Evolutionary conservation across 257 asterid species (phyloP).

Genomic region (Nicotiana sylvestris): DNA sequence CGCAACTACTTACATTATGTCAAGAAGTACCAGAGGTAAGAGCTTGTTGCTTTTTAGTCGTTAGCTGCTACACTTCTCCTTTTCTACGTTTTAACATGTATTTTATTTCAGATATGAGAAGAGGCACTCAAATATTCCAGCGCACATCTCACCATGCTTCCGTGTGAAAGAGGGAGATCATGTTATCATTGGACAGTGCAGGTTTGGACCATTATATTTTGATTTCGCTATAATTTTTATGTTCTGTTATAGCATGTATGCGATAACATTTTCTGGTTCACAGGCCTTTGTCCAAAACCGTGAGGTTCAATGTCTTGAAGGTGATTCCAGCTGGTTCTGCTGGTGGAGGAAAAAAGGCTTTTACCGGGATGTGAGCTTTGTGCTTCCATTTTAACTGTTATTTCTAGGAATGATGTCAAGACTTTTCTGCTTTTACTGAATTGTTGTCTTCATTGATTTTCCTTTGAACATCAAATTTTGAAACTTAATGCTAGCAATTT

Average conservation of each 20-base stretch:
- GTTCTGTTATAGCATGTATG: not conserved
- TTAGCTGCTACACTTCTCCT: not conserved
- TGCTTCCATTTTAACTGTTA: not conserved
- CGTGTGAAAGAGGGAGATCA: slow-evolving; percentile 46
- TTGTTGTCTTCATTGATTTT: not conserved
- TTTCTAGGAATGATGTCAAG: not conserved
- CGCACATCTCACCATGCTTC: slow-evolving; percentile 38
- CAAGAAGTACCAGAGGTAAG: slow-evolving; percentile 44
- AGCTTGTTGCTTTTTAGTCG: not conserved
- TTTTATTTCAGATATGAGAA: slow-evolving; percentile 33
- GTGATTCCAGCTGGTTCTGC: slow-evolving; percentile 44
- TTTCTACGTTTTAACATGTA: not conserved
- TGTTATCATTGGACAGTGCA: slow-evolving; percentile 46
- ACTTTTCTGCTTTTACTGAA: not conserved
- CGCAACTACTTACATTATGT: slow-evolving; percentile 45
- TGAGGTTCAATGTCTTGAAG: slow-evolving; percentile 41
- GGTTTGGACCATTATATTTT: slow-evolving; percentile 14
- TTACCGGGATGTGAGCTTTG: not conserved
- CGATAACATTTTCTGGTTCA: not conserved
- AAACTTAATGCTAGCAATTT: not conserved
- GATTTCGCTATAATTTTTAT: not conserved
- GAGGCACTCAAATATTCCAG: slow-evolving; percentile 45
- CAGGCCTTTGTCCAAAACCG: slow-evolving; percentile 45
- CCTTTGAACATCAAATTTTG: not conserved
- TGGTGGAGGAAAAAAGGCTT: slow-evolving; percentile 29